Evolutionary conservation across 192 early-diverging fungal genomes (phyloP).

Genomic region (Backusella circina): DNA sequence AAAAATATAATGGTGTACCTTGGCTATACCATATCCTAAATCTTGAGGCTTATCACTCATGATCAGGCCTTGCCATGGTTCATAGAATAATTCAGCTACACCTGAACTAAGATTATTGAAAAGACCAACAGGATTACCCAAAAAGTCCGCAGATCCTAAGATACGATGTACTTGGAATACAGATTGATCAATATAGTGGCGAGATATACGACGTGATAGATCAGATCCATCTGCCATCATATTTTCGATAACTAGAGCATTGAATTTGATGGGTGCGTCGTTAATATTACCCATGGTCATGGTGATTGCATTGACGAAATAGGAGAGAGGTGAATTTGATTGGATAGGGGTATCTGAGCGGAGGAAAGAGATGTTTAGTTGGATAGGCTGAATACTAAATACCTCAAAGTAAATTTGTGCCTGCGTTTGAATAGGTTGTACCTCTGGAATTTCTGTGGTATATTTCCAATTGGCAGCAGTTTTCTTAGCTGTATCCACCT

Average conservation of each 20-base stretch:
- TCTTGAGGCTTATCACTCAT: slow-evolving; percentile 94
- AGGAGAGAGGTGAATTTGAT: slow-evolving; percentile 51
- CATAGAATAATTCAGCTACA: slow-evolving; percentile 95
- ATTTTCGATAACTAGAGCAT: slow-evolving; percentile 86
- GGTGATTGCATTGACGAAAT: slow-evolving; percentile 81
- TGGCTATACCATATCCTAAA: slow-evolving; percentile 87
- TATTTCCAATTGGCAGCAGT: slow-evolving; percentile 35
- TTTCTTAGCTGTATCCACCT: slow-evolving; percentile 66
- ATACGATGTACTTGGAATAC: slow-evolving; percentile 84
- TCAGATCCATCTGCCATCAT: slow-evolving; percentile 74
- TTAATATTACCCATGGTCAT: slow-evolving; percentile 98
- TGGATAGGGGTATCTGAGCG: slow-evolving; percentile 63
- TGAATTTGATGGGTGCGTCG: slow-evolving; percentile 85
- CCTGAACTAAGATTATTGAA: slow-evolving; percentile 96
- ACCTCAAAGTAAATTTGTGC: slow-evolving; percentile 91
- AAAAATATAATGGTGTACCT: slow-evolving; percentile 50
- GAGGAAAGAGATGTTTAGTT: slow-evolving; percentile 93
- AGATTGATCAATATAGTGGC: slow-evolving; percentile 87
- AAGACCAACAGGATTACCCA: slow-evolving; percentile 97
- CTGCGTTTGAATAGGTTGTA: slow-evolving; percentile 60
- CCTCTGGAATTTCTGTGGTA: slow-evolving; percentile 67
- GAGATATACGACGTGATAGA: slow-evolving; percentile 73
- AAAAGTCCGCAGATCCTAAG: slow-evolving; percentile 91
- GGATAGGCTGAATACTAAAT: slow-evolving; percentile 90
- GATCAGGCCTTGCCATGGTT: slow-evolving; percentile 94